Percentiles rank a stretch among this genome's conserved stretches.
Evolutionary conservation across 306 rosid species (phyloP).

Genomic region (Carpinus fangiana): DNA sequence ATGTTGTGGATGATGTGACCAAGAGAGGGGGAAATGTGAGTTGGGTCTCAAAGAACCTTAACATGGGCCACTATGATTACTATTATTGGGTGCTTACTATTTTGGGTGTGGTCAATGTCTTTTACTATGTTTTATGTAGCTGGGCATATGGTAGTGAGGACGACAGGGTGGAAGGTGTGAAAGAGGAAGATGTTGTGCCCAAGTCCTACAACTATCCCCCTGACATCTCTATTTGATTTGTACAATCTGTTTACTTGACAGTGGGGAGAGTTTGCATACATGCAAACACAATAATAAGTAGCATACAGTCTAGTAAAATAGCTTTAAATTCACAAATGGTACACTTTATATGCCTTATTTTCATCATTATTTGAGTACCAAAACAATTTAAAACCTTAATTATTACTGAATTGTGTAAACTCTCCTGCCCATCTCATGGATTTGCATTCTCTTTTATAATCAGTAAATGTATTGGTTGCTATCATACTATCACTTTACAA

Average conservation of each 20-base stretch:
- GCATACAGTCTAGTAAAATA: too few relatives aligned
- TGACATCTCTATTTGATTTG: conserved; percentile 2
- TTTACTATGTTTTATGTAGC: conserved; percentile 56
- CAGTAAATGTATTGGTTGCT: too few relatives aligned
- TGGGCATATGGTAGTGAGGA: conserved; percentile 54
- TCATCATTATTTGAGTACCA: not conserved
- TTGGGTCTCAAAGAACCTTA: conserved; percentile 61
- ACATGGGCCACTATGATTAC: conserved; percentile 67
- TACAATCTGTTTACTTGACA: not conserved
- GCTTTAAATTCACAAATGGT: too few relatives aligned
- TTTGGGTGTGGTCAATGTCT: conserved; percentile 49
- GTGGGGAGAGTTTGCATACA: not conserved
- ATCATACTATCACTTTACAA: too few relatives aligned
- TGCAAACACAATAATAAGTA: too few relatives aligned
- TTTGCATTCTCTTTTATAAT: too few relatives aligned
- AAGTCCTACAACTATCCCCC: not conserved
- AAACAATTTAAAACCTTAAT: too few relatives aligned
- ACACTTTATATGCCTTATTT: too few relatives aligned
- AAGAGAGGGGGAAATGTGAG: conserved; percentile 32
- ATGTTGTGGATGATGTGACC: conserved; percentile 35
- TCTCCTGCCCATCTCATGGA: too few relatives aligned
- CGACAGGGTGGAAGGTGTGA: not conserved
- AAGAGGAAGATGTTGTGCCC: conserved; percentile 9
- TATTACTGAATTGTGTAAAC: not conserved
- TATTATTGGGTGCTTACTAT: conserved; percentile 51